phyloP scores from a whole-genome alignment of 2,329 filamentous ascomycete genomes.

The Grosmannia clavigera region DNA sequence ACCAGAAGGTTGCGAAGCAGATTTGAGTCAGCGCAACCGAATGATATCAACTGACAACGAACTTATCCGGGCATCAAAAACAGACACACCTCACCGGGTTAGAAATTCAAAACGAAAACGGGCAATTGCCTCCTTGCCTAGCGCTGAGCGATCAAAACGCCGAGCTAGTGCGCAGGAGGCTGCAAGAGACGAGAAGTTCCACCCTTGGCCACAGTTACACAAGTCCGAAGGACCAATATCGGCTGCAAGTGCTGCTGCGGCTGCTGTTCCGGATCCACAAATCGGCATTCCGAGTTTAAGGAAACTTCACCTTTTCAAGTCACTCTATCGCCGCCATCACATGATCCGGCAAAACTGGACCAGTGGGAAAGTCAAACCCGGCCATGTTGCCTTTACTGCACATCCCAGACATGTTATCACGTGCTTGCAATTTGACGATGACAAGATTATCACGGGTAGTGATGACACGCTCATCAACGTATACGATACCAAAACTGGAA shows the following conservation, averaged over 20 bases:
- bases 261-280: slow-evolving; percentile 69
- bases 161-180: slow-evolving; percentile 36
- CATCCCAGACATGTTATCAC: slow-evolving; percentile 95
- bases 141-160: slow-evolving; percentile 40
- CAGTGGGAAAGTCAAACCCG: slow-evolving; percentile 67
- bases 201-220: slow-evolving; percentile 31
- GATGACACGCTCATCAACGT: slow-evolving; percentile 97
- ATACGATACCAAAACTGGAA: slow-evolving; percentile 92
- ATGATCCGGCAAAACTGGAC: slow-evolving; percentile 92
- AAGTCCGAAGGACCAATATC: slow-evolving; percentile 74
- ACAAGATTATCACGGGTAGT: slow-evolving; percentile 95
- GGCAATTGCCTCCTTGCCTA: slow-evolving; percentile 29
- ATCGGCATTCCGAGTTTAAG: slow-evolving; percentile 68
- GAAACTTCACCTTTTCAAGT: slow-evolving; percentile 88
- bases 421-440: slow-evolving; percentile 91
- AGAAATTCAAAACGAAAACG: slow-evolving; percentile 46
- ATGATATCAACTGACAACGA: slow-evolving; percentile 42
- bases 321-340: slow-evolving; percentile 83
- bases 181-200: slow-evolving; percentile 28
- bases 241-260: slow-evolving; percentile 71
- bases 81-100: slow-evolving; percentile 25
- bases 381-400: slow-evolving; percentile 90
- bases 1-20: slow-evolving; percentile 62
- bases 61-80: slow-evolving; percentile 29
- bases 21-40: slow-evolving; percentile 52